Percentiles rank a stretch among this genome's conserved stretches.
Conservation (phyloP, 306 rosid species). For the Psophocarpus tetragonolobus region DNA sequence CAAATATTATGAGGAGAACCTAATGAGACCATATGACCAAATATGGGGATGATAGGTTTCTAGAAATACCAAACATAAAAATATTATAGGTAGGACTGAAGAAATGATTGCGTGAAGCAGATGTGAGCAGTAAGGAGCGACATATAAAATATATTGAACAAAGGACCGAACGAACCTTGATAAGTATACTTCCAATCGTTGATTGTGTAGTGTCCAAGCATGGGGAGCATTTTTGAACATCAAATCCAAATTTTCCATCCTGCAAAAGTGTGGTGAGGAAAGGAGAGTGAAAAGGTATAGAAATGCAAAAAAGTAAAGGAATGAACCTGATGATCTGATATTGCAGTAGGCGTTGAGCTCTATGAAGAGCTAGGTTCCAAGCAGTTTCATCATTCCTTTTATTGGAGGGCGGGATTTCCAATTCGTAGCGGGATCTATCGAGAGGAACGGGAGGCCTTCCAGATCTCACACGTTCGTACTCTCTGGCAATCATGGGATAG, state of each 20-base stretch:
- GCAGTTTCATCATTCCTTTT: slow-evolving; percentile 83
- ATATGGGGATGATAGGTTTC: neutral
- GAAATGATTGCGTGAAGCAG: too few relatives aligned
- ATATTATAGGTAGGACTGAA: neutral
- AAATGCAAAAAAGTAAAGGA: neutral
- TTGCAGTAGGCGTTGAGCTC: slow-evolving; percentile 72
- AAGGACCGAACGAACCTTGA: slow-evolving; percentile 58
- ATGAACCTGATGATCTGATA: slow-evolving; percentile 68
- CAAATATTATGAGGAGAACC: too few relatives aligned
- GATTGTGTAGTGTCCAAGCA: slow-evolving; percentile 84
- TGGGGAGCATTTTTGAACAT: slow-evolving; percentile 82
- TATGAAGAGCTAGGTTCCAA: slow-evolving; percentile 80
- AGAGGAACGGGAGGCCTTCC: slow-evolving; percentile 82
- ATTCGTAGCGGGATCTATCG: slow-evolving; percentile 69
- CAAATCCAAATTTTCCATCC: slow-evolving; percentile 91
- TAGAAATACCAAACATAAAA: neutral
- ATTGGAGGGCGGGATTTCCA: slow-evolving; percentile 58
- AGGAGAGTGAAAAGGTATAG: too few relatives aligned
- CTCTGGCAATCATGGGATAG: slow-evolving; percentile 87
- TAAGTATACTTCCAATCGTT: slow-evolving; percentile 68
- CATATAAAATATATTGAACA: neutral
- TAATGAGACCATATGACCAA: too few relatives aligned
- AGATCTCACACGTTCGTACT: slow-evolving; percentile 90
- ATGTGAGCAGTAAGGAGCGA: too few relatives aligned
- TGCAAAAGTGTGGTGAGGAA: slow-evolving; percentile 35